These are phyloP conservation scores for Fusarium heterosporum DNA, from an alignment of 2,329 filamentous ascomycete genomes.

Conservation along the genomic window DNA sequence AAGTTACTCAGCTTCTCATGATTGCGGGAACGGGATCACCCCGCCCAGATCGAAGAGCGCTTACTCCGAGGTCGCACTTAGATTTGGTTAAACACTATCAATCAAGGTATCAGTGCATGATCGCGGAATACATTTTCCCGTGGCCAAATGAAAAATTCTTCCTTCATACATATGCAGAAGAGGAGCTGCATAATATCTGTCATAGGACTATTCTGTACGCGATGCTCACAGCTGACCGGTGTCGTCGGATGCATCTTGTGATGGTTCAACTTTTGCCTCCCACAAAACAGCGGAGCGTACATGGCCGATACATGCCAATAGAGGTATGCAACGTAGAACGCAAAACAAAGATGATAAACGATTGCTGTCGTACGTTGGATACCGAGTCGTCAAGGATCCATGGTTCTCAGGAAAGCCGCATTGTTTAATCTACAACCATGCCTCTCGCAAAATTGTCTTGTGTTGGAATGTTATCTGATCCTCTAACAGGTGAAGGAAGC, in stretches of 20 bases:
- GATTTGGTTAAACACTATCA: conserved; percentile 26
- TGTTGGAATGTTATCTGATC: conserved; percentile 27
- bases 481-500: conserved; percentile 13
- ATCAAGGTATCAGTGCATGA: conserved; percentile 19
- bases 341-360: background rate
- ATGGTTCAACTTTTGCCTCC: background rate
- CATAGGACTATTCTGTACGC: conserved; percentile 17
- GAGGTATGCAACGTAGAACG: background rate
- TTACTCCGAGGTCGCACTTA: conserved; percentile 22
- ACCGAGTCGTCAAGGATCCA: background rate
- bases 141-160: conserved; percentile 7
- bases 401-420: background rate
- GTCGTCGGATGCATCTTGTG: conserved; percentile 1
- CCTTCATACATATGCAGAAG: conserved; percentile 14
- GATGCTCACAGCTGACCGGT: background rate
- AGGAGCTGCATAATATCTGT: conserved; percentile 14
- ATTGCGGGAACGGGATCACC: conserved; percentile 22
- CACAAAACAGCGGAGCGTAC: conserved; percentile 9
- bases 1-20: conserved; percentile 5
- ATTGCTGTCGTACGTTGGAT: background rate
- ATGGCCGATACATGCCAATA: conserved; percentile 1
- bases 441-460: conserved; percentile 9
- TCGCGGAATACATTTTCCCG: conserved; percentile 13
- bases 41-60: conserved; percentile 33
- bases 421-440: background rate